phyloP scores from a whole-genome alignment of 345 rosid species.

The Angophora floribunda region DNA sequence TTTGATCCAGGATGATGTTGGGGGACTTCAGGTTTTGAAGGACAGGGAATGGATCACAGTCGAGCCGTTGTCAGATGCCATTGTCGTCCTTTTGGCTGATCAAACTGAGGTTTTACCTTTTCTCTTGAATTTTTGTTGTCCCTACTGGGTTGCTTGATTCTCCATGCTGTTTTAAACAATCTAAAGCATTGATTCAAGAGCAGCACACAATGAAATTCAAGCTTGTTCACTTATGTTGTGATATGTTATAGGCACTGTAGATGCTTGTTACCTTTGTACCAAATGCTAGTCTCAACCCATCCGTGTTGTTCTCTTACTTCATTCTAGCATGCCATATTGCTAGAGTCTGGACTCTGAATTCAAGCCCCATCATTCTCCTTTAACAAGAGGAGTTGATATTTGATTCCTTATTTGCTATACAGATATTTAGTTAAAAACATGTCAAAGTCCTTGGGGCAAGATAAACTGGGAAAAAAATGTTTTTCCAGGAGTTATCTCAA shows the following conservation, averaged over 20 bases:
- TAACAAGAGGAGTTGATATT: background rate
- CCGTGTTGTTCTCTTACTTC: background rate
- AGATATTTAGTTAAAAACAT: background rate
- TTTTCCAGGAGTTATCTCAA: background rate
- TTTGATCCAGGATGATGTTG: conserved; percentile 73
- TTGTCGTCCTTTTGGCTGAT: conserved; percentile 65
- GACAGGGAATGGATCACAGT: conserved; percentile 59
- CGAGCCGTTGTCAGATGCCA: conserved; percentile 48
- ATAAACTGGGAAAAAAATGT: background rate
- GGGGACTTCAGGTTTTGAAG: conserved; percentile 73
- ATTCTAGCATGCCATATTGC: background rate
- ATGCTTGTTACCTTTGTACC: background rate
- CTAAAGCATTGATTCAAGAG: background rate
- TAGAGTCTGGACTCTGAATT: background rate
- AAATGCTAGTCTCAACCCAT: background rate
- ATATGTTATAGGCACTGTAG: background rate
- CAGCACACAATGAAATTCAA: background rate
- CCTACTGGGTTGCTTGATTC: background rate
- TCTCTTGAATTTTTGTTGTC: background rate
- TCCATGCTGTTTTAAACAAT: background rate
- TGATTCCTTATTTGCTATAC: background rate
- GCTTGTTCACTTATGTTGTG: background rate
- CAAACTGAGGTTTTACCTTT: conserved; percentile 59
- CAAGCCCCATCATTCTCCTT: background rate
- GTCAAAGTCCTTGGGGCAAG: background rate